Base-by-base conservation (phyloP, 306 rosid species). In the Quercus parvula region DNA sequence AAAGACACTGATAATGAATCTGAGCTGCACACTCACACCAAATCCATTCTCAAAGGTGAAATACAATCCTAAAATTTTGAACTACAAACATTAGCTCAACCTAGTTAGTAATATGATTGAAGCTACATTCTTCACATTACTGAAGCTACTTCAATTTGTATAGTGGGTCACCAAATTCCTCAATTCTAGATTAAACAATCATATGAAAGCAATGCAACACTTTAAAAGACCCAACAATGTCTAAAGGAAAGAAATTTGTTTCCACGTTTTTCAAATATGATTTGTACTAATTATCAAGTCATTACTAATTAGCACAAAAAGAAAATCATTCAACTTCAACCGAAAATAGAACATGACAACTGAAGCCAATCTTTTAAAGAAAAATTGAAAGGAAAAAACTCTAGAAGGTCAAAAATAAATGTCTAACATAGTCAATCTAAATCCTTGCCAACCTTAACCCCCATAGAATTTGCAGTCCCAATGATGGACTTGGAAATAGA, bases 381-480 rank as follows among this genome's bases (percentile, higher is more conserved):
- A 8, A 19, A 62, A 61, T 56, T 11, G 27, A 17, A 4, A 44
- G 56, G 46, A 18, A 25, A 20, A 33, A 55, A 72, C 49, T 11
- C n/a, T 24, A 44, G 59, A 14, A 52, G 28, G 41, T 59, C 68
- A 19, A 69, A 52, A 70, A 24, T 58, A 25, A 56, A 75, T 70
- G 22, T 49, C 69, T 72, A 11, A 46, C 62, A 33, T 64, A 28
- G 56, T 90, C 79, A 90, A 18, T 91, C 96, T 81, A 91, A 88
- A 31, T 91, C 94, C 82, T 89, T 89, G 2, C 87, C 94, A 57
- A 92, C 89, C 90, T 86, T 78, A 33, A 91, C 90, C 71, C 99
- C 97, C 97, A 91, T 95, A 56, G 88, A 64, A 13, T 84, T 90
- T 0, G 99, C 96, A 3, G 96, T 95, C 31, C 96, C 98, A 13